Percentiles rank a stretch among this genome's conserved stretches.
phyloP scores from a whole-genome alignment of 2,329 filamentous ascomycete genomes.

The Colletotrichum eleusines region DNA sequence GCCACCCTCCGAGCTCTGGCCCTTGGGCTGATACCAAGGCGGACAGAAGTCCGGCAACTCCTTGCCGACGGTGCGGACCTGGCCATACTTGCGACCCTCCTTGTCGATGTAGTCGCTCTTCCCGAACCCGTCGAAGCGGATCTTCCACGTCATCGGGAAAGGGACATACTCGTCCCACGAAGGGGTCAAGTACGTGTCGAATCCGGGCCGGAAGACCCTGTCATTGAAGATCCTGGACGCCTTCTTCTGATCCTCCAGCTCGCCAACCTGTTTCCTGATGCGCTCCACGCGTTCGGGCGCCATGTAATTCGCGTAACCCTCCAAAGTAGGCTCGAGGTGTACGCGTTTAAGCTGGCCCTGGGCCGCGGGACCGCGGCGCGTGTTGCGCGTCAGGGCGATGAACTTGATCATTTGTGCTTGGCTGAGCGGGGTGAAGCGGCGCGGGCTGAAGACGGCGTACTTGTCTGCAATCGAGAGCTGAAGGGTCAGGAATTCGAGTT shows the following conservation, averaged over 20 bases:
- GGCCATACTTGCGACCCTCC: not conserved
- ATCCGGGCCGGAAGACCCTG: not conserved
- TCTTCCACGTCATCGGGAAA: constrained; percentile 4
- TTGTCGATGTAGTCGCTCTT: not conserved
- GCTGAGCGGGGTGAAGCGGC: not conserved
- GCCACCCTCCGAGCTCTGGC: not conserved
- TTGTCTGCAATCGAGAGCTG: not conserved
- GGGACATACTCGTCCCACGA: not conserved
- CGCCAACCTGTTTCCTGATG: not conserved
- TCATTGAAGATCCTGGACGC: not conserved
- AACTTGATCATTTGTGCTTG: not conserved
- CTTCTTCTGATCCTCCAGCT: not conserved
- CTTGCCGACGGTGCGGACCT: not conserved
- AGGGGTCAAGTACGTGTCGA: not conserved
- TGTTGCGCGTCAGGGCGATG: not conserved
- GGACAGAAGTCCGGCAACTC: not conserved
- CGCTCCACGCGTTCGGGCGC: not conserved
- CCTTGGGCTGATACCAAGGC: constrained; percentile 4
- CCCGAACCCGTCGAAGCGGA: not conserved
- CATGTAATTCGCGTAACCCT: not conserved
- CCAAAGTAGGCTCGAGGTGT: not conserved
- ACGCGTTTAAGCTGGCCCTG: not conserved
- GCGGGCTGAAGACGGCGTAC: not conserved
- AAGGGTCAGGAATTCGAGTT: not conserved
- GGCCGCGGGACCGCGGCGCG: not conserved